phyloP scores from a whole-genome alignment of 495 filamentous ascomycete species.

The Penicillium coprophilum region DNA sequence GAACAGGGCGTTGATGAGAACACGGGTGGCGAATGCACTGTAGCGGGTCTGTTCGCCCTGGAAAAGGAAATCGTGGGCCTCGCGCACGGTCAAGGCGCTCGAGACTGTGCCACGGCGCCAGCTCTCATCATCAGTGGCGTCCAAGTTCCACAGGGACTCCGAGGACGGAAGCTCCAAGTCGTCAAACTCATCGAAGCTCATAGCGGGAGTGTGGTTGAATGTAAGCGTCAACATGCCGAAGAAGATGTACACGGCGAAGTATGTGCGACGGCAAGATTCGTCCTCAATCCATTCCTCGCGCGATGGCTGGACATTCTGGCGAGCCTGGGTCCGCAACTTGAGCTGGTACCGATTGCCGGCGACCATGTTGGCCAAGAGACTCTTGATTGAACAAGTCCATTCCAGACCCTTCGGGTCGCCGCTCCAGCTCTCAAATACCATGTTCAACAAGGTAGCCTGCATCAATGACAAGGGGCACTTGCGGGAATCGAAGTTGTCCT shows the following conservation, averaged over 20 bases:
- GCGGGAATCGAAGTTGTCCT: slow-evolving; percentile 97
- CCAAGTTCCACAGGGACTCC: slow-evolving; percentile 91
- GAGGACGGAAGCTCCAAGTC: slow-evolving; percentile 88
- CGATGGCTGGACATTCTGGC: slow-evolving; percentile 71
- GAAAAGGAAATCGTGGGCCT: slow-evolving; percentile 92
- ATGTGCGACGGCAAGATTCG: slow-evolving; percentile 93
- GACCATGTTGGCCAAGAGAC: slow-evolving; percentile 96
- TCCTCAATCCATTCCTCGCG: slow-evolving; percentile 96
- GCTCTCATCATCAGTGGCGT: slow-evolving; percentile 70
- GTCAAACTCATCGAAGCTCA: slow-evolving; percentile 98
- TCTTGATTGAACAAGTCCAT: slow-evolving; percentile 99
- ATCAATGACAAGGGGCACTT: slow-evolving; percentile 98
- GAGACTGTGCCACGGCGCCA: slow-evolving; percentile 78
- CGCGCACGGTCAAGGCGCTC: slow-evolving; percentile 78
- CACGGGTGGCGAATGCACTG: slow-evolving; percentile 94
- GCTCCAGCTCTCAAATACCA: slow-evolving; percentile 99
- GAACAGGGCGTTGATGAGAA: slow-evolving; percentile 99
- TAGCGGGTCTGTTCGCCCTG: slow-evolving; percentile 88
- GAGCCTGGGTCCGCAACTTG: slow-evolving; percentile 84
- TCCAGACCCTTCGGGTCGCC: slow-evolving; percentile 96
- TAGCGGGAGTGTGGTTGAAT: slow-evolving; percentile 96
- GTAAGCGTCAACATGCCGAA: slow-evolving; percentile 94
- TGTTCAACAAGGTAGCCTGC: slow-evolving; percentile 93
- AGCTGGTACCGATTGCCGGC: slow-evolving; percentile 95
- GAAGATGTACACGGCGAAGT: slow-evolving; percentile 99